phyloP scores from a whole-genome alignment of 345 rosid species.

The Eucalyptus decipiens region DNA sequence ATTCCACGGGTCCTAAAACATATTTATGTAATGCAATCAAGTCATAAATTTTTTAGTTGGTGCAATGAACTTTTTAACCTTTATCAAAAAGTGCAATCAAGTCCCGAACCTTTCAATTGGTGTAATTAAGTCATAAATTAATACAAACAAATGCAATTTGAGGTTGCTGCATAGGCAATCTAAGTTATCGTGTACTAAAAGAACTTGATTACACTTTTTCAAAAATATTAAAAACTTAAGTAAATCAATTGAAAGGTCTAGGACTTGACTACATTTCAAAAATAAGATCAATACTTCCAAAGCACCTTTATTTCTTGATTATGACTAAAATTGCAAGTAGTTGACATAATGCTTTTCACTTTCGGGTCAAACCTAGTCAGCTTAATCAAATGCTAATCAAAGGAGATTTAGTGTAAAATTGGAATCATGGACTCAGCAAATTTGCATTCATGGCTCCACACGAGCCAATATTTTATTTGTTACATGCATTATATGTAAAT shows the following conservation, averaged over 20 bases:
- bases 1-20: fast-evolving
- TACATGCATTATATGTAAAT: too few relatives aligned
- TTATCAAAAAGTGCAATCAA: not conserved
- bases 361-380: not conserved
- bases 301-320: not conserved
- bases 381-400: not conserved
- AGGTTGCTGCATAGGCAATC: not conserved
- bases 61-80: not conserved
- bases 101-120: fast-evolving
- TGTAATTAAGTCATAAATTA: not conserved
- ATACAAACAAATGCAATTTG: not conserved
- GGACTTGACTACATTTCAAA: not conserved
- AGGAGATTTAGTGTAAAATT: too few relatives aligned
- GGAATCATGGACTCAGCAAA: too few relatives aligned
- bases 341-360: not conserved
- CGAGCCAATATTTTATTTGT: too few relatives aligned
- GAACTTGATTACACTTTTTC: not conserved
- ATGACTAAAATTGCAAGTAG: not conserved
- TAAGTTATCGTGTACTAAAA: not conserved
- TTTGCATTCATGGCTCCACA: too few relatives aligned
- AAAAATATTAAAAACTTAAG: not conserved
- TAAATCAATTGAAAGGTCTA: not conserved
- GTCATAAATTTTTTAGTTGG: not conserved
- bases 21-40: not conserved
- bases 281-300: not conserved